Conservation (phyloP, 78 protist species). For the Acrasis kona region DNA sequence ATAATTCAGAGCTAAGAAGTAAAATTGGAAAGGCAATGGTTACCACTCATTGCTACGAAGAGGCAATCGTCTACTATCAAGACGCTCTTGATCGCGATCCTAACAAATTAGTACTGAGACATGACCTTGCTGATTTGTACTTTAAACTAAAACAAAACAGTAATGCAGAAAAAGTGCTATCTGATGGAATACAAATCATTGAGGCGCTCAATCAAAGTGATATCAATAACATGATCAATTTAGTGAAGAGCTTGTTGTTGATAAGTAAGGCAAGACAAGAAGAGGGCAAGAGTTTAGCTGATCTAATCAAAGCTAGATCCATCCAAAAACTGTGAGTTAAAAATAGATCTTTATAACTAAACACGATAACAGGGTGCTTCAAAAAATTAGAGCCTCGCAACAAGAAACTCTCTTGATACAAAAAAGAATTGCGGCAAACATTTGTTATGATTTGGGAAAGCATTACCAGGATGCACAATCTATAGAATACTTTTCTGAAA, state of each 20-base stretch:
- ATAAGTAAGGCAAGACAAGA: too few species aligned
- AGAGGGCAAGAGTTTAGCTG: too few species aligned
- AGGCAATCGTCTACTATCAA: conserved; percentile 28
- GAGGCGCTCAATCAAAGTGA: too few species aligned
- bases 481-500: conserved; percentile 17
- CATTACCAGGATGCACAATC: neutral
- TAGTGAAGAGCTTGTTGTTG: too few species aligned
- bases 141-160: conserved; percentile 5
- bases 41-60: conserved; percentile 43
- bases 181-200: too few species aligned
- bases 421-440: neutral
- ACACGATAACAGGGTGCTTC: too few species aligned
- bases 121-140: conserved; percentile 55
- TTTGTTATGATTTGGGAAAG: conserved; percentile 24
- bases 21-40: conserved; percentile 55
- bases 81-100: conserved; percentile 27
- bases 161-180: conserved; percentile 14
- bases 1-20: conserved; percentile 21
- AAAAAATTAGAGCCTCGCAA: too few species aligned
- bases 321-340: too few species aligned
- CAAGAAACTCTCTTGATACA: neutral
- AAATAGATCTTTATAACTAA: too few species aligned
- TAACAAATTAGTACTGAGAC: neutral
- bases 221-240: too few species aligned
- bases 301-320: too few species aligned